Percentiles rank a stretch among this genome's conserved stretches.
These are phyloP conservation scores for Hypoxylon intermedium DNA, from an alignment of 495 filamentous ascomycete species.

Conservation along the genomic window DNA sequence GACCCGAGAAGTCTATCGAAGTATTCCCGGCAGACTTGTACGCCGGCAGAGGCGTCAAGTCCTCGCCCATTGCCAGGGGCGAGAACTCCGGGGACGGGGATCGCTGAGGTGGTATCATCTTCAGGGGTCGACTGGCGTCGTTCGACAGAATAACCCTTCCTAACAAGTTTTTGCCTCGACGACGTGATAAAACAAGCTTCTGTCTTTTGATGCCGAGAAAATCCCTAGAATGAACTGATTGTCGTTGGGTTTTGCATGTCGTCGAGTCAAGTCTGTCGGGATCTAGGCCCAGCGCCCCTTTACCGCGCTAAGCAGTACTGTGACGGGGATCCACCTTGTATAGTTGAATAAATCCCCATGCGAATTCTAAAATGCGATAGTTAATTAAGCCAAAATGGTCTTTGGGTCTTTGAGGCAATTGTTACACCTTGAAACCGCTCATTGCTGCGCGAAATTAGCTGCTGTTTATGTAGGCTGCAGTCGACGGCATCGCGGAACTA, in stretches of 20 bases:
- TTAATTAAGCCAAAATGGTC: background rate
- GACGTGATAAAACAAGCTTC: background rate
- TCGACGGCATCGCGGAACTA: background rate
- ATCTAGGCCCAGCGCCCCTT: constrained; percentile 22
- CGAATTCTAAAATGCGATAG: background rate
- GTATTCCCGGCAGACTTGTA: constrained; percentile 70
- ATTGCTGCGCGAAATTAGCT: background rate
- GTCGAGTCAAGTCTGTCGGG: constrained; percentile 14
- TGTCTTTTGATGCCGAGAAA: background rate
- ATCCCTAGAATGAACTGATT: constrained; percentile 24
- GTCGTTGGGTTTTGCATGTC: constrained; percentile 23
- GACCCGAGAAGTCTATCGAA: constrained; percentile 72
- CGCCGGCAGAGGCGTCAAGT: constrained; percentile 68
- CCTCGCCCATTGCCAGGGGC: constrained; percentile 66
- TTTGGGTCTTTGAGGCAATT: background rate
- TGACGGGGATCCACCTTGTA: background rate
- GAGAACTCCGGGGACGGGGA: constrained; percentile 47
- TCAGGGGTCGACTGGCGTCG: background rate
- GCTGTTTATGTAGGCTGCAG: background rate
- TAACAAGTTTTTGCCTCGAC: no score
- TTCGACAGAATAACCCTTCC: background rate
- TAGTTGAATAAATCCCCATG: background rate
- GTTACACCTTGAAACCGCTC: background rate
- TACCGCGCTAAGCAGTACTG: background rate
- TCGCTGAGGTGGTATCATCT: constrained; percentile 26